phyloP scores from a whole-genome alignment of 1,284 basidiomycete genomes.

The Cryptococcus wingfieldii region DNA sequence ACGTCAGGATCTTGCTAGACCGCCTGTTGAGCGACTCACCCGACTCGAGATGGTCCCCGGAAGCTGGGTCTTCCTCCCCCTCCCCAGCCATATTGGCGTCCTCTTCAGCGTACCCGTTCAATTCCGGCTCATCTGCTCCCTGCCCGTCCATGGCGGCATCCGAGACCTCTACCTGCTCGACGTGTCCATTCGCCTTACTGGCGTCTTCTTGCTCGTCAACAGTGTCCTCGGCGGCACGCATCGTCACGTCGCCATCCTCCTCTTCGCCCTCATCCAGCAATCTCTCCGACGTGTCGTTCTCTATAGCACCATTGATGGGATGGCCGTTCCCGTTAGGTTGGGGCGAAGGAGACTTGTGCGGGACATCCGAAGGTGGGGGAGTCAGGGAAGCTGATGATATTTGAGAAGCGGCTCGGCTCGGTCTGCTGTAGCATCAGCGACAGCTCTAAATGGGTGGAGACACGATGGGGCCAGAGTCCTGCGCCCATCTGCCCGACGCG shows the following conservation, averaged over 20 bases:
- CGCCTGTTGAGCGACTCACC: not conserved
- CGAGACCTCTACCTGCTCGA: no score
- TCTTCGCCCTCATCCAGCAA: conserved; percentile 3
- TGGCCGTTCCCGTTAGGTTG: conserved; percentile 1
- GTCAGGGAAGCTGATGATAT: conserved; percentile 14
- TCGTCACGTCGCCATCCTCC: conserved; percentile 3
- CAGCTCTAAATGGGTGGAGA: no score
- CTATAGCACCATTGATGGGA: not conserved
- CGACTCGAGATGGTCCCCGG: no score
- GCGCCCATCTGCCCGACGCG: not conserved
- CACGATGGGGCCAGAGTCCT: not conserved
- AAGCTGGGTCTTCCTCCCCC: not conserved
- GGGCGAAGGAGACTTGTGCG: conserved; percentile 1
- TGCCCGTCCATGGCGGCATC: no score
- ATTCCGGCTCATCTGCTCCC: not conserved
- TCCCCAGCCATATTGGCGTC: conserved; percentile 5
- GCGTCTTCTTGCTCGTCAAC: conserved; percentile 2
- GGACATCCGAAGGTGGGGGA: conserved; percentile 13
- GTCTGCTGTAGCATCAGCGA: no score
- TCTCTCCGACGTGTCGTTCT: conserved; percentile 4
- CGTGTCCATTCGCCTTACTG: no score
- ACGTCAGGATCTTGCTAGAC: not conserved
- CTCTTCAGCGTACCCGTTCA: not conserved
- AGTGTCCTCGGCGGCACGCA: not conserved
- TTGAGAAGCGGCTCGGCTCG: not conserved